Conservation (phyloP, 2,329 filamentous ascomycete species). For the Pseudocercospora pini-densiflorae region DNA sequence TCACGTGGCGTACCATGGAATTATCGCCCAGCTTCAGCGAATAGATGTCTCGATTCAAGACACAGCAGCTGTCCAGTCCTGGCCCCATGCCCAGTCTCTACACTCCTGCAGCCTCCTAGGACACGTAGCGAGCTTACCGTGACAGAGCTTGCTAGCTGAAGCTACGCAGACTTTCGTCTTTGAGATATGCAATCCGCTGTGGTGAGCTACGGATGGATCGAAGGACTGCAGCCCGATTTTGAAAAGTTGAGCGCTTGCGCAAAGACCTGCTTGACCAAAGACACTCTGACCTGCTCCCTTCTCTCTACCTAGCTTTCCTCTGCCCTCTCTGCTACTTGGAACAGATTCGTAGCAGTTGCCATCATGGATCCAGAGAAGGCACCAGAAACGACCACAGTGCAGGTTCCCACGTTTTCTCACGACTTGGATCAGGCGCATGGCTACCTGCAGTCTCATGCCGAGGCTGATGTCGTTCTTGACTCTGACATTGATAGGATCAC, state of each 20-base stretch:
- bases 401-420: neutral
- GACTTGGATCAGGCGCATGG: conserved; percentile 11
- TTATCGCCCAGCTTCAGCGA: neutral
- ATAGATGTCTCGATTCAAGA: neutral
- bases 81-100: neutral
- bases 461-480: neutral
- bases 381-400: neutral
- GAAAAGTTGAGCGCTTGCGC: too few relatives aligned
- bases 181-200: too few relatives aligned
- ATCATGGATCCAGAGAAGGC: neutral
- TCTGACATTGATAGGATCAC: conserved; percentile 2
- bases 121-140: neutral
- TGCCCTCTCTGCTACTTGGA: neutral
- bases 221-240: too few relatives aligned
- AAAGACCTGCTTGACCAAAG: too few relatives aligned
- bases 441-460: neutral
- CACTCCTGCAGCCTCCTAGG: neutral
- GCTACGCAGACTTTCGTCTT: too few relatives aligned
- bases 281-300: too few relatives aligned
- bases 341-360: neutral
- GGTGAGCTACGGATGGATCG: too few relatives aligned
- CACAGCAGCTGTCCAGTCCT: neutral
- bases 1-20: neutral
- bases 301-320: neutral
- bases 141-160: too few relatives aligned